A percentile compares a stretch with the other conserved stretches of the same genome.
phyloP scores from a whole-genome alignment of 2,329 filamentous ascomycete species.

The Emergomyces pasteurianus region DNA sequence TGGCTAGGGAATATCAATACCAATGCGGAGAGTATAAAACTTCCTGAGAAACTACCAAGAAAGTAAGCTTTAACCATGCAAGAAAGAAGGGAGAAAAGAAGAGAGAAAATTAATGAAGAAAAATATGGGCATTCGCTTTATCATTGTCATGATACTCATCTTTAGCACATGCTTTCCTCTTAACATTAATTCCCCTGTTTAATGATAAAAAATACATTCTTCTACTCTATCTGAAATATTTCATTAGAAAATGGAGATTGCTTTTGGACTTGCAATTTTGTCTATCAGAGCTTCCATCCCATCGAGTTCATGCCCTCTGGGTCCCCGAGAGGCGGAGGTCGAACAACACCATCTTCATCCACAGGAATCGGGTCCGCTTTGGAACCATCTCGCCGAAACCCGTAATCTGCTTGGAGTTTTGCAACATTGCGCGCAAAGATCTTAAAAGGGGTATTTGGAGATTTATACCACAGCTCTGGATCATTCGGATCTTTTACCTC shows the following conservation, averaged over 20 bases:
- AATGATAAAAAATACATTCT: not conserved
- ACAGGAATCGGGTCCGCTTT: conserved; percentile 15
- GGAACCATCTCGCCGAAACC: conserved; percentile 12
- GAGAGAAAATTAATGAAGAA: not conserved
- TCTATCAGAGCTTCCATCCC: conserved; percentile 4
- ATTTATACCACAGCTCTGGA: conserved; percentile 20
- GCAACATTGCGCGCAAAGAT: conserved; percentile 23
- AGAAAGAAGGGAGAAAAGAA: not conserved
- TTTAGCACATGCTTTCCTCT: not conserved
- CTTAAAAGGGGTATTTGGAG: conserved; percentile 29
- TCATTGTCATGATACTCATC: not conserved
- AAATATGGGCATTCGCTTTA: not conserved
- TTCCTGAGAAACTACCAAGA: too few species aligned
- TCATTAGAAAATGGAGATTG: not conserved
- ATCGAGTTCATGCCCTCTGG: conserved; percentile 1
- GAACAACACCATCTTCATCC: conserved; percentile 24
- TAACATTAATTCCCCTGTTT: not conserved
- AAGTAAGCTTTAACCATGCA: not conserved
- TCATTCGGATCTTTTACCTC: not conserved
- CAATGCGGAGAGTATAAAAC: not conserved
- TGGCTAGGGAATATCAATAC: not conserved
- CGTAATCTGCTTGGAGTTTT: conserved; percentile 20
- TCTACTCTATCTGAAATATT: not conserved
- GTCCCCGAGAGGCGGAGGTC: conserved; percentile 5
- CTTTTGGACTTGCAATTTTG: not conserved